Evolutionary conservation across 257 asterid species (phyloP).

Genomic region (Euphrasia confusa): DNA sequence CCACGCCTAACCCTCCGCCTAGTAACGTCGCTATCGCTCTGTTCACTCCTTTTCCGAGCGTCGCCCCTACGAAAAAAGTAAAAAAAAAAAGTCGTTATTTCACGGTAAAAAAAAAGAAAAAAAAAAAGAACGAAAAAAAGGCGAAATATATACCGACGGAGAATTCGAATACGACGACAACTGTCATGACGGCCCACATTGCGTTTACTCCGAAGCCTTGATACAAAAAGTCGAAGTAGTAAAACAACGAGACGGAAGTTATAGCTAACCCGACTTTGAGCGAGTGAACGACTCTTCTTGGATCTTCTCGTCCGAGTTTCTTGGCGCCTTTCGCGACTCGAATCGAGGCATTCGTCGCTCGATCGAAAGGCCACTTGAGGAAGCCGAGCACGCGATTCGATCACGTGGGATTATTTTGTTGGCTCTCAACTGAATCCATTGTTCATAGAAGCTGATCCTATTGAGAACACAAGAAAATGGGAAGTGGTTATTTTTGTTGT

Average conservation of each 20-base stretch:
- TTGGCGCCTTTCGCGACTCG: conserved; percentile 17
- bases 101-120: too few relatives aligned
- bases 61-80: conserved; percentile 40
- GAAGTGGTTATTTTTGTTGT: neutral
- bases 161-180: conserved; percentile 40
- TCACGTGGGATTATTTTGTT: conserved; percentile 11
- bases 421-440: conserved; percentile 27
- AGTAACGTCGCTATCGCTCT: conserved; percentile 47
- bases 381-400: neutral
- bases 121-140: neutral
- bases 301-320: conserved; percentile 29
- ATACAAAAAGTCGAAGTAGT: conserved; percentile 37
- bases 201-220: conserved; percentile 40
- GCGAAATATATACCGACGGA: conserved; percentile 30
- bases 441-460: neutral
- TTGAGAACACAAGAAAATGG: neutral
- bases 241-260: conserved; percentile 29
- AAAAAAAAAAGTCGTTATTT: too few relatives aligned
- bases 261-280: conserved; percentile 38
- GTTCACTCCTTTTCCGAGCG: conserved; percentile 56
- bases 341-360: neutral
- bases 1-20: conserved; percentile 47
- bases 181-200: conserved; percentile 55
- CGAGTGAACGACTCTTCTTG: conserved; percentile 32
- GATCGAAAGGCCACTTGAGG: conserved; percentile 17